phyloP scores from a whole-genome alignment of 495 filamentous ascomycete genomes.

The Penicillium bialowiezense region DNA sequence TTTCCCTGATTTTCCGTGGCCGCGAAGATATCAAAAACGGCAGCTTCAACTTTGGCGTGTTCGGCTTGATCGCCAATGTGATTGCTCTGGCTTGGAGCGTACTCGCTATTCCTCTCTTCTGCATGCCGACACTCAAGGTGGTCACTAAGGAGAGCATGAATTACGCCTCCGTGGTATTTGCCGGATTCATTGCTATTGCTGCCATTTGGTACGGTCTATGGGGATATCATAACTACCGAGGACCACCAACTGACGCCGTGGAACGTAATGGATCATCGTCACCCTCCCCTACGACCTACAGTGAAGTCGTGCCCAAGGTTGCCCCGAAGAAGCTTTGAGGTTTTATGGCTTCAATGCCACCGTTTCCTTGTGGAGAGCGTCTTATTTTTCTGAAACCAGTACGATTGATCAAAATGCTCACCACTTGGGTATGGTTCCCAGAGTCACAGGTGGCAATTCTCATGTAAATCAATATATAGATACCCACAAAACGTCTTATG shows the following conservation, averaged over 20 bases:
- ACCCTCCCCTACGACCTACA: slow-evolving; percentile 6
- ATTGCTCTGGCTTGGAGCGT: slow-evolving; percentile 54
- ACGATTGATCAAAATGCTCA: too few relatives aligned
- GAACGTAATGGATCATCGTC: slow-evolving; percentile 12
- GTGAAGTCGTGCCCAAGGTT: slow-evolving; percentile 11
- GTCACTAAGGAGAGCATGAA: slow-evolving; percentile 45
- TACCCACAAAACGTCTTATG: too few relatives aligned
- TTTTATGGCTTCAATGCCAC: too few relatives aligned
- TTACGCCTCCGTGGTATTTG: slow-evolving; percentile 59
- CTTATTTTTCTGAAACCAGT: too few relatives aligned
- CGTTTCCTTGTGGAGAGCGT: too few relatives aligned
- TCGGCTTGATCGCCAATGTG: slow-evolving; percentile 54
- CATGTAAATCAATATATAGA: too few relatives aligned
- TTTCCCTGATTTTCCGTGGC: slow-evolving; percentile 48
- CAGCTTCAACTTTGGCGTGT: slow-evolving; percentile 53
- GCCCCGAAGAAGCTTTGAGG: not conserved
- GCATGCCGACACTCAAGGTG: slow-evolving; percentile 37
- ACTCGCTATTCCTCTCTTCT: slow-evolving; percentile 55
- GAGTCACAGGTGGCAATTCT: too few relatives aligned
- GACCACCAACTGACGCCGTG: slow-evolving; percentile 27
- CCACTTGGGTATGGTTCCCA: too few relatives aligned
- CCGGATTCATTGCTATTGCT: slow-evolving; percentile 49
- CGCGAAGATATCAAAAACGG: slow-evolving; percentile 50
- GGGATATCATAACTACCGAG: slow-evolving; percentile 43
- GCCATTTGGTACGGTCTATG: slow-evolving; percentile 60